Evolutionary conservation across 148 eudicot species (phyloP), one percentile per base, ranked within the genome.

Genomic region (Drosera capensis): DNA sequence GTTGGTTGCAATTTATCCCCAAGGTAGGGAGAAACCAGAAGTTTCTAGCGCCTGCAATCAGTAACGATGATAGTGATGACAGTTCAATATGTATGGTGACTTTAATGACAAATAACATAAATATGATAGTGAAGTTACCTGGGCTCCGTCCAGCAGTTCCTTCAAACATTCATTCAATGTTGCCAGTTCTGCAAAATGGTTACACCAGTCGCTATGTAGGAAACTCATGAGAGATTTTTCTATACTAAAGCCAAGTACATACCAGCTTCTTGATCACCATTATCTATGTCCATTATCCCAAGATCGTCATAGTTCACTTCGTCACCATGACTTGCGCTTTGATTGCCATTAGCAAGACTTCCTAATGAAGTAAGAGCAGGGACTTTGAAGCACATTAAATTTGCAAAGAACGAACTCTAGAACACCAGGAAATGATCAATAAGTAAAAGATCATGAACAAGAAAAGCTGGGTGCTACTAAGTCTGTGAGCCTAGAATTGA

Each of bases 341-440:
- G 74, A 43, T 59, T 75, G 38, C 67, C 73, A 47, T 58, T 70
- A 25, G 68, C 68, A 67, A 53, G 48, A 58, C 72, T 64, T 52
- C 96, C 82, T 34, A 82, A 66, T 45, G 82, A 83, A 49, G 71
- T 90, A 56, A 77, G 82, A 48, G 86, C 70, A 60, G 92, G 90
- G 60, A 88, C 94, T 66, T 84, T 94, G 68, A 88, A 88, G 81
- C 96, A 83, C 96, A 83, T 83, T 46, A 88, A 83, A 65, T 83
- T 77, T 14, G 96, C 90, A 60, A 88, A 83, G 59, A 88, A 88
- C 25, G 94, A 80, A 71, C 96, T 83, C 96, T 88, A 81, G 57
- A 65, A 31, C 64, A 60, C 50, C 38, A 56, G 14, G 46, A 44
- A 23, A 51, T 51, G 21, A 35, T 22, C 40, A 24, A 16, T 46